Evolutionary conservation across 345 rosid species (phyloP), one percentile per base, ranked within the genome.

Genomic region (Linum tenue): DNA sequence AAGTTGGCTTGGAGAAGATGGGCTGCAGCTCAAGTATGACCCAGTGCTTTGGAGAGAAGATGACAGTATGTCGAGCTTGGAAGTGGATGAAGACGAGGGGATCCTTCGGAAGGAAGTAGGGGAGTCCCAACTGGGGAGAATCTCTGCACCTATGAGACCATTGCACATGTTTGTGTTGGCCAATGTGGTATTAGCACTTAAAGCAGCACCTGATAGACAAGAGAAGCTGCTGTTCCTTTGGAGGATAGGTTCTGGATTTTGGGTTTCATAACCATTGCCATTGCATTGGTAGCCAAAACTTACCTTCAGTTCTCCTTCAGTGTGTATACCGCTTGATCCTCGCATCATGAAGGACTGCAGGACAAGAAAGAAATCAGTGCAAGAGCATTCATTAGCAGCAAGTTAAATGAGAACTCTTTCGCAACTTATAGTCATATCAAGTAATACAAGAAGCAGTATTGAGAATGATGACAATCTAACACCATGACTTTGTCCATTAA

Each of bases 161-260:
- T 94, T 86, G 79, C 95, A 86, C 75, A 94, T 94, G 62, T 88
- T 94, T 3, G 96, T 94, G 69, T 94, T 90, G 57, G 96, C 99
- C 70, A 94, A 79, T 9, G 99, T 86, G 22, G 99, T 91, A 84
- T 90, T 94, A 51, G 97, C 99, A 69, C 97, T 88, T 71, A 94
- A 63, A 59, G 91, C 97, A 58, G 97, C 99, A 67, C 99, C 99
- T n/a, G 99, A 85, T 65, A 90, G 76, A 79, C 96, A 90, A 75
- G 99, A 82, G 80, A 94, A 86, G 60, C 95, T 83, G 67, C 95
- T 81, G 0, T 80, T 81, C 80, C 80, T 88, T 0, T 73, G 84
- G 61, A 85, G 59, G 69, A 80, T 76, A 57, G 79, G 69, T 37
- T 84, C 83, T 8, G 31, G 31, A 22, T 22, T 22, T 22, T 22